phyloP scores from a whole-genome alignment of 768 basidiomycete species.

The Trametes cinnabarina region DNA sequence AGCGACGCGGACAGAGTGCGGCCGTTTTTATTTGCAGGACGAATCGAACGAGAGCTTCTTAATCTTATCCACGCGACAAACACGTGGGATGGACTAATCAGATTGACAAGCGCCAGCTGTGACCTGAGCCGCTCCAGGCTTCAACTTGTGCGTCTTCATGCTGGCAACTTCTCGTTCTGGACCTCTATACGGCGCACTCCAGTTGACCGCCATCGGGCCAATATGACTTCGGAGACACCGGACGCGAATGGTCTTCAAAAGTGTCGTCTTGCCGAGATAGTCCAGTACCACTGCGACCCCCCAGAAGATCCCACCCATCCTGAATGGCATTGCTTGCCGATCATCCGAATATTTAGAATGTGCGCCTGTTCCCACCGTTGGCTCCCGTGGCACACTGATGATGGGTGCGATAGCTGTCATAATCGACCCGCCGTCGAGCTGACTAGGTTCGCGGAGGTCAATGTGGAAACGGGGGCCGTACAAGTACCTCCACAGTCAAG shows the following conservation, averaged over 20 bases:
- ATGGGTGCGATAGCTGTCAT: slow-evolving; percentile 51
- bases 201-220: background rate
- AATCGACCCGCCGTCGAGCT: slow-evolving; percentile 61
- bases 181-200: too few species aligned
- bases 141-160: too few species aligned
- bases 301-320: slow-evolving; percentile 31
- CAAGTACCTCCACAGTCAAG: slow-evolving; percentile 31
- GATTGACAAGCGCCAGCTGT: background rate
- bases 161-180: too few species aligned
- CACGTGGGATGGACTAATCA: slow-evolving; percentile 11
- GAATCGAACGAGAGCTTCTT: slow-evolving; percentile 20
- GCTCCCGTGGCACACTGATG: background rate
- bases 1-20: slow-evolving; percentile 18
- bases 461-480: slow-evolving; percentile 22
- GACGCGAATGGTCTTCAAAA: slow-evolving; percentile 11
- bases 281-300: slow-evolving; percentile 64
- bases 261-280: slow-evolving; percentile 68
- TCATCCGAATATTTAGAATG: slow-evolving; percentile 75
- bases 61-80: slow-evolving; percentile 18
- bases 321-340: slow-evolving; percentile 61
- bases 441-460: slow-evolving; percentile 17
- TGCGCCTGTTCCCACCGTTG: slow-evolving; percentile 33
- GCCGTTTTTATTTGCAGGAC: slow-evolving; percentile 22
- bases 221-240: background rate
- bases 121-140: too few species aligned